A percentile compares a stretch with the other conserved stretches of the same genome.
Evolutionary conservation across 768 basidiomycete genomes (phyloP).

Genomic region (Hericium rajendrae): DNA sequence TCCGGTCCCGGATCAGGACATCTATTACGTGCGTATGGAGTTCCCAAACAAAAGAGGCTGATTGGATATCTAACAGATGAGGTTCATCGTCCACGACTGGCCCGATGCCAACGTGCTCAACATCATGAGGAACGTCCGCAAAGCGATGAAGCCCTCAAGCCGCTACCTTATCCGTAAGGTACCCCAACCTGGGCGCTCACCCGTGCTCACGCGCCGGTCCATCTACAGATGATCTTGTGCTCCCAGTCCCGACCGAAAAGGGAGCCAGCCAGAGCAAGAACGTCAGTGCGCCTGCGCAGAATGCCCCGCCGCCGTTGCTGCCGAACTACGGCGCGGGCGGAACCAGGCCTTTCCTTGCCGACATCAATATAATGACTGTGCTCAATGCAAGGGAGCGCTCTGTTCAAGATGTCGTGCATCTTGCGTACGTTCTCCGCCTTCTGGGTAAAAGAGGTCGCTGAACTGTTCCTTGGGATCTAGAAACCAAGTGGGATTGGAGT

Average conservation of each 20-base stretch:
- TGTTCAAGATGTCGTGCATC: not conserved
- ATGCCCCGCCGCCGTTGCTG: slow-evolving; percentile 10
- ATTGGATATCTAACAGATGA: slow-evolving; percentile 4
- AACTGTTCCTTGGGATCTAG: not conserved
- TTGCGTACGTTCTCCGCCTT: not conserved
- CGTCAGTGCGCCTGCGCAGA: not conserved
- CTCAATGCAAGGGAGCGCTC: not conserved
- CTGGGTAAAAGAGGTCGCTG: not conserved
- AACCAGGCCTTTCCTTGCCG: slow-evolving; percentile 2
- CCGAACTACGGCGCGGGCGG: slow-evolving; percentile 8
- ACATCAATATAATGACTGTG: slow-evolving; percentile 7
- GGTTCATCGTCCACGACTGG: slow-evolving; percentile 25
- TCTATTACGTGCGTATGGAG: slow-evolving; percentile 24
- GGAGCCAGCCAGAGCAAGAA: not conserved
- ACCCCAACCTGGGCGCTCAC: not conserved
- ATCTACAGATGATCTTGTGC: slow-evolving; percentile 5
- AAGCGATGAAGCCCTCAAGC: slow-evolving; percentile 21
- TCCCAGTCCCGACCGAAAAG: not conserved
- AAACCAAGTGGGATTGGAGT: not conserved
- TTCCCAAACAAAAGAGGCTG: not conserved
- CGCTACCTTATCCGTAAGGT: slow-evolving; percentile 25
- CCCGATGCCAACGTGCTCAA: slow-evolving; percentile 19
- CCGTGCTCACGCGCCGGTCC: not conserved
- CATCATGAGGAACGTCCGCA: slow-evolving; percentile 22
- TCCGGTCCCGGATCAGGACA: slow-evolving; percentile 18